A percentile compares a stretch with the other conserved stretches of the same genome.
Conservation (phyloP, 208 protist genomes). For the Trypanosoma cruzi region DNA sequence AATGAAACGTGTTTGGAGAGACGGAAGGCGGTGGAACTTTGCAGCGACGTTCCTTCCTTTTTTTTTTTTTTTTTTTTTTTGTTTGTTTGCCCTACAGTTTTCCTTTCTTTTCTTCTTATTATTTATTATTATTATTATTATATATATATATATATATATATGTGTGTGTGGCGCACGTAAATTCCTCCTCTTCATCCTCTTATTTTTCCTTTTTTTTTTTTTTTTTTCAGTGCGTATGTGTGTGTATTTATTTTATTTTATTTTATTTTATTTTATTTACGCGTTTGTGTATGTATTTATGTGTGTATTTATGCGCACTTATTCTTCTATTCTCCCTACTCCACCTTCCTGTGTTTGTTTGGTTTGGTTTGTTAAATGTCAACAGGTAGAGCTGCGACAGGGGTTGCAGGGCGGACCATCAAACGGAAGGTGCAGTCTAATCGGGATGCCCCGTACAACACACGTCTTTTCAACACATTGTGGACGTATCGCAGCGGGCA, state of each 20-base stretch:
- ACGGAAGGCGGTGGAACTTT: too few relatives aligned
- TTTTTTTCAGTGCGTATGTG: not conserved
- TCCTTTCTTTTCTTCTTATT: too few relatives aligned
- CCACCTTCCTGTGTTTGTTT: too few relatives aligned
- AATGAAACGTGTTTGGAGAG: too few relatives aligned
- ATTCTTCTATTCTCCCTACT: too few relatives aligned
- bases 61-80: not conserved
- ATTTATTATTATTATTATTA: not conserved
- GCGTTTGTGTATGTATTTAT: too few relatives aligned
- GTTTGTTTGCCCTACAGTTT: not conserved
- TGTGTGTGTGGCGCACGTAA: too few relatives aligned
- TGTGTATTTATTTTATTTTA: too few relatives aligned
- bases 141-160: too few relatives aligned
- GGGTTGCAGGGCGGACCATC: slow-evolving; percentile 48
- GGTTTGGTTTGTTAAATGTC: slow-evolving; percentile 18
- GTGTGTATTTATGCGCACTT: too few relatives aligned
- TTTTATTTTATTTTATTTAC: too few relatives aligned
- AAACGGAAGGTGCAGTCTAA: slow-evolving; percentile 83
- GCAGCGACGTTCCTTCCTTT: not conserved
- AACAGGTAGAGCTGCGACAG: slow-evolving; percentile 27
- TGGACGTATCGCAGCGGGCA: slow-evolving; percentile 85
- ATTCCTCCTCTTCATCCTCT: not conserved
- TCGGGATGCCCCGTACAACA: slow-evolving; percentile 53
- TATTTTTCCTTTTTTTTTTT: not conserved
- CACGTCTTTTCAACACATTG: slow-evolving; percentile 70